phyloP scores from a whole-genome alignment of 1,284 basidiomycete genomes.

The Marasmius sp. region DNA sequence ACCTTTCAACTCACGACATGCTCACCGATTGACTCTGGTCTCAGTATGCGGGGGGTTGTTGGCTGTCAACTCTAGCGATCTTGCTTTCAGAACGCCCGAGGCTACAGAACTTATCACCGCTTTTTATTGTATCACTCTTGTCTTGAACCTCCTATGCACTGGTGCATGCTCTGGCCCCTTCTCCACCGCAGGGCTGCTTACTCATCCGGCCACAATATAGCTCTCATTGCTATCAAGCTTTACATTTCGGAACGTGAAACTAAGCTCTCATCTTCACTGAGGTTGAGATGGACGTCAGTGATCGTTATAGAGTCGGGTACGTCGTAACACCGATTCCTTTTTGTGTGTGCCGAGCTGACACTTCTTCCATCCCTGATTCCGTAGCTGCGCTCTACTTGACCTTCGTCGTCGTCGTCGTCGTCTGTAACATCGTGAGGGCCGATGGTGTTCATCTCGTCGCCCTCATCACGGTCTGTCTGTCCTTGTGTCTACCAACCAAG shows the following conservation, averaged over 20 bases:
- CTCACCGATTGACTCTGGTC: neutral
- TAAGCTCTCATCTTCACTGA: constrained; percentile 1
- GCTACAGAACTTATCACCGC: constrained; percentile 5
- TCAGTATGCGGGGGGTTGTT: constrained; percentile 6
- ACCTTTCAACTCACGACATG: neutral
- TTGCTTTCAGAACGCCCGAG: neutral
- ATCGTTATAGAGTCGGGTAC: constrained; percentile 11
- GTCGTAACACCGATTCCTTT: neutral
- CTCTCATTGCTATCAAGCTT: constrained; percentile 8
- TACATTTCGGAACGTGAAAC: constrained; percentile 3
- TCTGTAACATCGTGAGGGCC: constrained; percentile 1
- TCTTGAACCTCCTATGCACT: constrained; percentile 9
- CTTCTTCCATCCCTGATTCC: neutral
- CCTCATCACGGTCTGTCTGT: no score
- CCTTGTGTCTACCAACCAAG: no score
- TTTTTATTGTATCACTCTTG: constrained; percentile 10
- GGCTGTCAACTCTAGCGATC: neutral
- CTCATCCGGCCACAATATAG: neutral
- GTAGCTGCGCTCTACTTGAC: constrained; percentile 9
- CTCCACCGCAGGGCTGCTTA: neutral
- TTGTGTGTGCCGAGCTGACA: neutral
- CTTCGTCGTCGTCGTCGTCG: constrained; percentile 6
- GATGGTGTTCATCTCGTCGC: neutral
- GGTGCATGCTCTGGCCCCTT: neutral
- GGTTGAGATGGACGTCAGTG: constrained; percentile 4